Evolutionary conservation across 2,329 filamentous ascomycete genomes (phyloP).

Genomic region (Claviceps maximensis): DNA sequence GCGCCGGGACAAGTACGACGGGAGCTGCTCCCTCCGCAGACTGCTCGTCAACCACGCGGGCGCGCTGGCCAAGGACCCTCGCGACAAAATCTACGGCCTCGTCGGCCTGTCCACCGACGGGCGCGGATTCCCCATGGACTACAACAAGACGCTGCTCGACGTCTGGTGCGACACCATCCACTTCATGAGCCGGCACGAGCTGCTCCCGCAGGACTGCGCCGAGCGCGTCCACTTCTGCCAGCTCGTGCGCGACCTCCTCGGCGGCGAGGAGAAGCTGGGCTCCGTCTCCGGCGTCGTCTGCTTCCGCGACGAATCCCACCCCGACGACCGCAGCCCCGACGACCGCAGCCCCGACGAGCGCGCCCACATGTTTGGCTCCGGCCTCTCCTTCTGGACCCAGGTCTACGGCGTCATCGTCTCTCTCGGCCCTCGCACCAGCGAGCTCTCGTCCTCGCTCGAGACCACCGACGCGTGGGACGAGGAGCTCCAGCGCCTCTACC

Average conservation of each 20-base stretch:
- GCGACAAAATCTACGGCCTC: conserved; percentile 15
- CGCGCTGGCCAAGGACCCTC: conserved; percentile 9
- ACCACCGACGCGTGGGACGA: conserved; percentile 6
- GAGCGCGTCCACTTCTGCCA: conserved; percentile 5
- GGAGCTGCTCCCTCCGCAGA: conserved; percentile 6
- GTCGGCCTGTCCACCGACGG: conserved; percentile 11
- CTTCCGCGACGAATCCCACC: conserved; percentile 3
- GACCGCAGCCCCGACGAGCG: conserved; percentile 2
- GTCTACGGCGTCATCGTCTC: conserved; percentile 5
- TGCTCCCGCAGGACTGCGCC: conserved; percentile 1
- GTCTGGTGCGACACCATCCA: conserved; percentile 13
- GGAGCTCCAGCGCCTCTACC: conserved; percentile 7
- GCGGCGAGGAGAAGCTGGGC: conserved; percentile 4
- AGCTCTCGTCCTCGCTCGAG: conserved; percentile 6
- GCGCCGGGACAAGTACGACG: conserved; percentile 7
- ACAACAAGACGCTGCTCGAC: conserved; percentile 11
- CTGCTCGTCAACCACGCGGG: conserved; percentile 6
- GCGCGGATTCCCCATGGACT: conserved; percentile 11
- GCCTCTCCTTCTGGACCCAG: conserved; percentile 2
- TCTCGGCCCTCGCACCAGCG: conserved; percentile 4
- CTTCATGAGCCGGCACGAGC: conserved; percentile 8
- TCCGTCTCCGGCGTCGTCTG: conserved; percentile 6
- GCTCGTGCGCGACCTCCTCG: conserved; percentile 5
- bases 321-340: background rate
- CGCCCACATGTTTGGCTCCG: too few species aligned